A percentile compares a stretch with the other conserved stretches of the same genome.
Conservation (phyloP, 2,329 filamentous ascomycete species). For the Amesomyces nigricolor region DNA sequence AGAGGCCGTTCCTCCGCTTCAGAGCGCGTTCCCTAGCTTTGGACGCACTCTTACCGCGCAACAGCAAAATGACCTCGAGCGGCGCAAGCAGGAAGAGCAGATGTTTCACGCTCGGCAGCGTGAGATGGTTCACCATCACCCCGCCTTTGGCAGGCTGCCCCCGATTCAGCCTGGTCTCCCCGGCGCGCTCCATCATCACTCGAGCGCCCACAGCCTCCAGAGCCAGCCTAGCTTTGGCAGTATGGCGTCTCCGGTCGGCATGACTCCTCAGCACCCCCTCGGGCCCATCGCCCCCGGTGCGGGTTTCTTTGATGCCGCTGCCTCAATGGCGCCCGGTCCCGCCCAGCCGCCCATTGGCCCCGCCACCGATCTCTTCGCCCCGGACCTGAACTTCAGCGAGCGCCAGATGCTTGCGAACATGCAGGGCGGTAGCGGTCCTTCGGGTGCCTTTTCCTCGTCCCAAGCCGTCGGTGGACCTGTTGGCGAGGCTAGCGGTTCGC, state of each 20-base stretch:
- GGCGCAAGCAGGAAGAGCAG: constrained; percentile 96
- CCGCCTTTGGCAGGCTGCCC: constrained; percentile 68
- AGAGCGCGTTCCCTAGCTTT: constrained; percentile 90
- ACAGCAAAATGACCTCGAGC: constrained; percentile 94
- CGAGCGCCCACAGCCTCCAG: constrained; percentile 90
- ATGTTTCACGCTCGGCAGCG: constrained; percentile 95
- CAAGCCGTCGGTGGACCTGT: constrained; percentile 36
- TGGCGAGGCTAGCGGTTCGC: constrained; percentile 35
- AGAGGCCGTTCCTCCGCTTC: constrained; percentile 78
- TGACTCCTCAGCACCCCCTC: constrained; percentile 45
- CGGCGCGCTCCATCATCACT: constrained; percentile 74
- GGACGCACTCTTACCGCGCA: constrained; percentile 94
- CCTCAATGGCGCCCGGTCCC: constrained; percentile 38
- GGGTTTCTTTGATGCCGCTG: constrained; percentile 62
- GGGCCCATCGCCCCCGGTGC: constrained; percentile 55
- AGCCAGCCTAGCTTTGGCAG: constrained; percentile 96
- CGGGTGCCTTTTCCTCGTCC: constrained; percentile 31
- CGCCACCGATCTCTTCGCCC: constrained; percentile 51
- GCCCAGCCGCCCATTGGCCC: constrained; percentile 41
- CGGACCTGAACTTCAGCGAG: constrained; percentile 58
- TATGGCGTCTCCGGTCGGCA: constrained; percentile 78
- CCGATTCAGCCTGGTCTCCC: constrained; percentile 46
- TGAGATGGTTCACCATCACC: constrained; percentile 76
- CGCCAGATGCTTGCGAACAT: constrained; percentile 47
- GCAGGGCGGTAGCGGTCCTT: constrained; percentile 31